Evolutionary conservation across 345 rosid genomes (phyloP).

Genomic region (Eucalyptus curtisii): DNA sequence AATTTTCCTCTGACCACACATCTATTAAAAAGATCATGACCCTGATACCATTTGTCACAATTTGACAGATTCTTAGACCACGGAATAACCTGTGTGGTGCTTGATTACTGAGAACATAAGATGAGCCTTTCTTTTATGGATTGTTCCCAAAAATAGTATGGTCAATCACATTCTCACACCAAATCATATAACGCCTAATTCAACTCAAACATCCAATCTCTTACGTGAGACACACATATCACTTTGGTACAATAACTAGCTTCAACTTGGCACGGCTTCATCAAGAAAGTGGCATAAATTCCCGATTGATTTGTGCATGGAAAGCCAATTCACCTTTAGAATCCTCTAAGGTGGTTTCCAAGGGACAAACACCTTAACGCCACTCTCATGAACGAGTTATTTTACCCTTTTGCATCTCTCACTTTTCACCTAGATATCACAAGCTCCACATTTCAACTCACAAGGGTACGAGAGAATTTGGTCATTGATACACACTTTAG

Average conservation of each 20-base stretch:
- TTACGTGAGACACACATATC: too few relatives aligned
- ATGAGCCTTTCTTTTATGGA: too few relatives aligned
- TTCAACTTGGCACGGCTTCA: neutral
- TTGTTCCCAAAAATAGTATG: too few relatives aligned
- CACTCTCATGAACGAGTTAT: neutral
- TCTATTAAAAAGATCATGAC: too few relatives aligned
- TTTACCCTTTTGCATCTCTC: neutral
- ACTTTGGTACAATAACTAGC: neutral
- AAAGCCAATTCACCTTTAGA: neutral
- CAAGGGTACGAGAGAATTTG: neutral
- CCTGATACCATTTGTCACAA: too few relatives aligned
- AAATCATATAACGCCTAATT: too few relatives aligned
- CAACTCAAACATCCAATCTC: too few relatives aligned
- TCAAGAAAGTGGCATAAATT: neutral
- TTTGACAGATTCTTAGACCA: too few relatives aligned
- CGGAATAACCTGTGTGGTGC: too few relatives aligned
- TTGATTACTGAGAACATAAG: too few relatives aligned
- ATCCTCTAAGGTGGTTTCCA: neutral
- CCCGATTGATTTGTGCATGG: neutral
- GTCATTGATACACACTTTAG: neutral
- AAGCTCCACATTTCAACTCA: neutral
- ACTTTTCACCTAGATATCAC: neutral
- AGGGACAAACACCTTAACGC: neutral
- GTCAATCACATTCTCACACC: too few relatives aligned
- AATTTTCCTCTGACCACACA: too few relatives aligned